Evolutionary conservation across 768 basidiomycete species (phyloP).

Genomic region (Suillus lakei): DNA sequence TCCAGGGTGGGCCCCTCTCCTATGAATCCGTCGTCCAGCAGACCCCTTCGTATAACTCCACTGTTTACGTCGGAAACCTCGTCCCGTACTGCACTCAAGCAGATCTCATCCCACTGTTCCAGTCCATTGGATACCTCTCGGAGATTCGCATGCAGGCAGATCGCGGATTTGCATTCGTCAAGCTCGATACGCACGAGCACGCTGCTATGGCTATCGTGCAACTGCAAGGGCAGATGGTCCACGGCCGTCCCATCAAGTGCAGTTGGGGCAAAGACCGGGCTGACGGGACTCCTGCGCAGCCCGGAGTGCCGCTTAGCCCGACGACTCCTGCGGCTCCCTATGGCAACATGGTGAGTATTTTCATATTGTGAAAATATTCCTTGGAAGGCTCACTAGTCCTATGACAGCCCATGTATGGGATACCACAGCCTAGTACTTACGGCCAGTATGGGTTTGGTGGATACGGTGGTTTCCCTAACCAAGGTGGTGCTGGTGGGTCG

Average conservation of each 20-base stretch:
- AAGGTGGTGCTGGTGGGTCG: constrained; percentile 50
- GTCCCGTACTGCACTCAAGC: constrained; percentile 97
- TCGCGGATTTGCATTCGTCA: constrained; percentile 98
- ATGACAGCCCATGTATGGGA: constrained; percentile 83
- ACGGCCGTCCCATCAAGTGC: constrained; percentile 96
- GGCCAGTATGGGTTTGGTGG: constrained; percentile 76
- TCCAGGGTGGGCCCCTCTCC: constrained; percentile 85
- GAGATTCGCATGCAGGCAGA: constrained; percentile 99
- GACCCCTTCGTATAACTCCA: constrained; percentile 92
- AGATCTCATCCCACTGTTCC: constrained; percentile 97
- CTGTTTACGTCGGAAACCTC: constrained; percentile 98
- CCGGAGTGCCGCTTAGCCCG: constrained; percentile 59
- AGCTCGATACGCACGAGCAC: constrained; percentile 97
- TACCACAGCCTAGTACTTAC: constrained; percentile 82
- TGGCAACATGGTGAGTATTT: constrained; percentile 68
- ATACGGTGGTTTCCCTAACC: constrained; percentile 73
- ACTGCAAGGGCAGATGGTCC: constrained; percentile 95
- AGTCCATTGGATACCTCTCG: constrained; percentile 97
- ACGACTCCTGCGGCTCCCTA: constrained; percentile 67
- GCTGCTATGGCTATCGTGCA: constrained; percentile 98
- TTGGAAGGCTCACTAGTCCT: constrained; percentile 12
- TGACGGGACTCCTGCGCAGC: constrained; percentile 64
- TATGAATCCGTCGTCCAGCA: constrained; percentile 95
- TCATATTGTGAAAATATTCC: constrained; percentile 5
- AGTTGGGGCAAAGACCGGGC: constrained; percentile 98